phyloP scores from a whole-genome alignment of 352 stramenopile genomes.

The Phytopythium litorale region DNA sequence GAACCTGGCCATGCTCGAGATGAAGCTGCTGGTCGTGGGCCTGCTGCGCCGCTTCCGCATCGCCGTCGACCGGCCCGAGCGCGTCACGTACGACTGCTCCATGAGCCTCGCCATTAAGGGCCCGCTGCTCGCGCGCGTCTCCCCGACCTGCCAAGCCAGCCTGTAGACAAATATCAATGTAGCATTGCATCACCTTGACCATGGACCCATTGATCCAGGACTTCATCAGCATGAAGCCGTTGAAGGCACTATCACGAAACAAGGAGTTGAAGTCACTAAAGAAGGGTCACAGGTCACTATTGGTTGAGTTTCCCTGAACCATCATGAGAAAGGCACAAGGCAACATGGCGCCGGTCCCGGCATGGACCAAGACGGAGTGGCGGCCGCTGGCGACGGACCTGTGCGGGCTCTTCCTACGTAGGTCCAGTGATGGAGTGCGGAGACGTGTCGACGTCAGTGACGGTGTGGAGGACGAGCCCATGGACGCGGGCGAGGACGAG shows the following conservation, averaged over 20 bases:
- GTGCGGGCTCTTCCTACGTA: conserved; percentile 17
- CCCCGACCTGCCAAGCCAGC: not conserved
- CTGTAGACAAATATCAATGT: not conserved
- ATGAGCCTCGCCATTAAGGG: conserved; percentile 43
- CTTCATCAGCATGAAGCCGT: not conserved
- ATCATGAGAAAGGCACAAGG: not conserved
- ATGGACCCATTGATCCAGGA: too few relatives aligned
- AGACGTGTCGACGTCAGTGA: not conserved
- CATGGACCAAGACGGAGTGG: conserved; percentile 58
- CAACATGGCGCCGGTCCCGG: conserved; percentile 23
- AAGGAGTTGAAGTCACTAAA: not conserved
- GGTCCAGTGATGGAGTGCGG: not conserved
- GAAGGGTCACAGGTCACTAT: not conserved
- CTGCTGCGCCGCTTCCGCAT: conserved; percentile 68
- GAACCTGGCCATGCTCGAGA: conserved; percentile 54
- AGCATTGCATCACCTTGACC: not conserved
- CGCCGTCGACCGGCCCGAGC: conserved; percentile 24
- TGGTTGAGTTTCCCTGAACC: not conserved
- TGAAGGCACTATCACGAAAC: not conserved
- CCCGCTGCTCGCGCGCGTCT: conserved; percentile 37
- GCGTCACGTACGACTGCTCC: conserved; percentile 47
- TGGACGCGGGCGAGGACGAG: not conserved
- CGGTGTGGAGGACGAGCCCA: not conserved
- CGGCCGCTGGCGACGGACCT: conserved; percentile 49
- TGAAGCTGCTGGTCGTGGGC: conserved; percentile 52